Evolutionary conservation across 768 basidiomycete genomes (phyloP), one percentile per base, ranked within the genome.

Genomic region (Tricholoma furcatifolium): DNA sequence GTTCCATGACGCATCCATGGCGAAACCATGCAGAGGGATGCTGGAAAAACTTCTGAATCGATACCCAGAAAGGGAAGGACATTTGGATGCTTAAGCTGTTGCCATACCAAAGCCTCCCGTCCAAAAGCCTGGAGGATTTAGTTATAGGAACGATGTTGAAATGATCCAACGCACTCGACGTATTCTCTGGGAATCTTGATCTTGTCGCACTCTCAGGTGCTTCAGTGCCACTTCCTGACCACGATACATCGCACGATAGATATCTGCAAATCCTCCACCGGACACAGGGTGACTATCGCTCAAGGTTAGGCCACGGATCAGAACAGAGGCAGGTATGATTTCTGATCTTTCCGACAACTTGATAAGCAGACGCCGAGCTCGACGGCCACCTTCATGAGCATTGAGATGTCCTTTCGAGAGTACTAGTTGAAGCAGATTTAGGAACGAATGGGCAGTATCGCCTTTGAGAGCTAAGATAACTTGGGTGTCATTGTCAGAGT

Each of bases 1-100:
- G 62, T 67, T 0, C 67, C 64, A 39, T 65, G 56, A 24, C 54
- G 50, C 64, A 68, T 67, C 65, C 65, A 67, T 2, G 65, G 67
- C 1, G 67, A 65, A 34, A 66, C 65, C 57, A 68, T 54, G 42
- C 65, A 68, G 21, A 62, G 51, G 18, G 54, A 53, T 5, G 50
- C 45, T 2, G 59, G 53, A 42, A 69, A 69, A 10, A 57, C 58
- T 15, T 60, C 57, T 0, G 47, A 32, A 38, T 67, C 65, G 11
- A 68, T 60, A 2, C 68, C 67, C 14, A 68, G 11, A 41, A 67
- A 65, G 3, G 63, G 65, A 10, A 68, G 51, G 23, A 70, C 62
- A 50, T 61, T 53, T 1, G 66, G 64, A 46, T 70, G 65, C 12
- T 58, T 55, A 11, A 68, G 38, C 14, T 62, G 60, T 43, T 59